Evolutionary conservation across 1,284 basidiomycete species (phyloP).

Genomic region (Tylopilus microsporus): DNA sequence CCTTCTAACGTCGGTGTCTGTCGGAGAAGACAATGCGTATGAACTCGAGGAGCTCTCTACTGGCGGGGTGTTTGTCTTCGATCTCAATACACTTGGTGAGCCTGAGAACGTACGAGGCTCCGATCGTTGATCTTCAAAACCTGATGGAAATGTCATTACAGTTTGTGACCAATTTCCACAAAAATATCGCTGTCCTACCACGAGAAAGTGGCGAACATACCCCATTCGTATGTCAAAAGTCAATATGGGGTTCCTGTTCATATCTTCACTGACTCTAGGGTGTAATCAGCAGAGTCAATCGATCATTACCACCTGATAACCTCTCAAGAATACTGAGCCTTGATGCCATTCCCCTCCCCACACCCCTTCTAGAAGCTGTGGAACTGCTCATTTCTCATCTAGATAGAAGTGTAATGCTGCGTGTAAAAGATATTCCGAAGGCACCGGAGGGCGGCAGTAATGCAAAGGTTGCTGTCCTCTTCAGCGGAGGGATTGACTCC

Average conservation of each 20-base stretch:
- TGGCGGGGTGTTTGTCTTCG: constrained; percentile 50
- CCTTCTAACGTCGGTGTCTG: constrained; percentile 64
- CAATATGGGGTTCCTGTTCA: background rate
- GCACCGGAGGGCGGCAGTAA: constrained; percentile 33
- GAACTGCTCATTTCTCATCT: constrained; percentile 52
- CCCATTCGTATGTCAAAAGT: constrained; percentile 28
- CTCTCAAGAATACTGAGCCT: constrained; percentile 36
- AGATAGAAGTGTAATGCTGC: constrained; percentile 56
- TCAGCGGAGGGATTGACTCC: constrained; percentile 96
- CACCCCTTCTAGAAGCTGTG: constrained; percentile 41
- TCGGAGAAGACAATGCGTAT: constrained; percentile 41
- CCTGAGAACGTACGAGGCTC: constrained; percentile 24
- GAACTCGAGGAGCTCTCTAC: constrained; percentile 64
- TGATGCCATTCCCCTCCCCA: constrained; percentile 41
- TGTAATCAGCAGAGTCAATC: constrained; percentile 44
- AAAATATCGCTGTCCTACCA: constrained; percentile 27
- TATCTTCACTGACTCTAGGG: constrained; percentile 36
- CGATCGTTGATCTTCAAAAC: background rate
- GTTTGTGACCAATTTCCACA: constrained; percentile 33
- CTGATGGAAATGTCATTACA: constrained; percentile 20
- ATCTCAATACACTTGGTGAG: constrained; percentile 33
- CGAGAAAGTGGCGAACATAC: constrained; percentile 12
- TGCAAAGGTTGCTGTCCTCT: constrained; percentile 79
- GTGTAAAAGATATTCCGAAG: constrained; percentile 54
- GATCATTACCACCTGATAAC: constrained; percentile 42